Percentiles rank a stretch among this genome's conserved stretches.
These are phyloP conservation scores for Nectriaceae sp. DNA, from an alignment of 2,329 filamentous ascomycete species.

Conservation along the genomic window DNA sequence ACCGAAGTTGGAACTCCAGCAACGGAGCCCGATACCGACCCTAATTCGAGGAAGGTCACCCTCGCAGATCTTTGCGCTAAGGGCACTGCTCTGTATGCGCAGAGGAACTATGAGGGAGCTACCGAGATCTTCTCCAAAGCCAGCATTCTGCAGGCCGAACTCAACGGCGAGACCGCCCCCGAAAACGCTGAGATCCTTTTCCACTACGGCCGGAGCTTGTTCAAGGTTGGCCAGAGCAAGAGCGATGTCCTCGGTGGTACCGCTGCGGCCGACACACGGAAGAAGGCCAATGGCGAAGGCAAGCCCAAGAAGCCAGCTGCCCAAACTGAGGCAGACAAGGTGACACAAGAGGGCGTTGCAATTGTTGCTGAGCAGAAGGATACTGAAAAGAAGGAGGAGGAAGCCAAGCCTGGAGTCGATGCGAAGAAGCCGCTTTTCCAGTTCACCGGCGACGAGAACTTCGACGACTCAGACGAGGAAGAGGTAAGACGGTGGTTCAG, in stretches of 20 bases:
- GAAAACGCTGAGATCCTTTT: conserved; percentile 94
- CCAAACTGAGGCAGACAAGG: conserved; percentile 43
- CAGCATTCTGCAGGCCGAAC: conserved; percentile 82
- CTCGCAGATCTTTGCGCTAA: conserved; percentile 78
- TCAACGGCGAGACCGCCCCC: conserved; percentile 89
- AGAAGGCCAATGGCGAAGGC: conserved; percentile 39
- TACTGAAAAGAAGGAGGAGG: conserved; percentile 39
- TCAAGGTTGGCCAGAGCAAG: conserved; percentile 90
- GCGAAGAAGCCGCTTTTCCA: conserved; percentile 81
- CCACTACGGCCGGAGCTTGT: conserved; percentile 89
- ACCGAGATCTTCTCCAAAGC: conserved; percentile 87
- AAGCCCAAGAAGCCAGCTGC: conserved; percentile 39
- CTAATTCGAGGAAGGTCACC: conserved; percentile 59
- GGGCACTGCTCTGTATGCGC: conserved; percentile 81
- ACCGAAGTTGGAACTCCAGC: conserved; percentile 11
- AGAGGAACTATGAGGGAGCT: conserved; percentile 85
- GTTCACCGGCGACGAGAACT: conserved; percentile 93
- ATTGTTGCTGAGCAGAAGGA: conserved; percentile 47
- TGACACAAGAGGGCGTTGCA: conserved; percentile 48
- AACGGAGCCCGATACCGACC: conserved; percentile 39
- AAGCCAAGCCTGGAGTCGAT: conserved; percentile 35
- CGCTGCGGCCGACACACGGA: conserved; percentile 57
- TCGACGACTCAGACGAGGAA: conserved; percentile 79
- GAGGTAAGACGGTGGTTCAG: conserved; percentile 40
- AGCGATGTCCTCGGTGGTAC: conserved; percentile 91